Conservation (phyloP, 192 early-diverging fungal species). For the Chytriomyces hyalinus region DNA sequence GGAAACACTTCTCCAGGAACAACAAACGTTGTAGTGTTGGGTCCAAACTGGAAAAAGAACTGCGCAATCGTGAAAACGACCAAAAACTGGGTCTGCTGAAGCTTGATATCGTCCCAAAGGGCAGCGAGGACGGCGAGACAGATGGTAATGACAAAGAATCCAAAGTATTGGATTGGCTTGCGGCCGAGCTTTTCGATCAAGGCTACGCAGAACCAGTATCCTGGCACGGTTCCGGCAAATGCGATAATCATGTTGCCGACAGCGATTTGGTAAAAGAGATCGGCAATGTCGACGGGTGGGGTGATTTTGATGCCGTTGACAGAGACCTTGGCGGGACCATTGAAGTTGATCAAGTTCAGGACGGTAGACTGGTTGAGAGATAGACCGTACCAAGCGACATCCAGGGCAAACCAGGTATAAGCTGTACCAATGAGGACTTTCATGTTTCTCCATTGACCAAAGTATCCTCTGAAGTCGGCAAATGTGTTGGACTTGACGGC, state of each 20-base stretch:
- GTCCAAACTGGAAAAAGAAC: slow-evolving; percentile 92
- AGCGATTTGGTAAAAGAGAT: slow-evolving; percentile 47
- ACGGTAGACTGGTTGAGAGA: slow-evolving; percentile 36
- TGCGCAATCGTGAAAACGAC: slow-evolving; percentile 52
- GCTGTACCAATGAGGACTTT: slow-evolving; percentile 70
- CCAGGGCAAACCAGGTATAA: slow-evolving; percentile 56
- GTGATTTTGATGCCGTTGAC: slow-evolving; percentile 18
- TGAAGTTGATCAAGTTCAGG: slow-evolving; percentile 40
- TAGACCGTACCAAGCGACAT: slow-evolving; percentile 59
- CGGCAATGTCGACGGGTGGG: slow-evolving; percentile 60
- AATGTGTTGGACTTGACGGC: slow-evolving; percentile 19
- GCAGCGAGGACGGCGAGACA: slow-evolving; percentile 65
- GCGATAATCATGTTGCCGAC: slow-evolving; percentile 93
- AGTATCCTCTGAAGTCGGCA: slow-evolving; percentile 56
- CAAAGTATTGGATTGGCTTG: slow-evolving; percentile 88
- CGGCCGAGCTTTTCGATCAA: slow-evolving; percentile 88
- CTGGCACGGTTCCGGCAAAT: slow-evolving; percentile 70
- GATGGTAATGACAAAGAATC: slow-evolving; percentile 79
- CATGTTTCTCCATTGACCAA: slow-evolving; percentile 78
- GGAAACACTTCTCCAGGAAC: slow-evolving; percentile 77
- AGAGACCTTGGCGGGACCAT: slow-evolving; percentile 31
- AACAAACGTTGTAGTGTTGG: slow-evolving; percentile 90
- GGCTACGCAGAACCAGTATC: slow-evolving; percentile 94
- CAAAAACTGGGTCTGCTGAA: slow-evolving; percentile 45
- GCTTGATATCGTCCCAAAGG: slow-evolving; percentile 34